Evolutionary conservation across 2,329 filamentous ascomycete genomes (phyloP).

Genomic region (Penicillium aurantiogriseum): DNA sequence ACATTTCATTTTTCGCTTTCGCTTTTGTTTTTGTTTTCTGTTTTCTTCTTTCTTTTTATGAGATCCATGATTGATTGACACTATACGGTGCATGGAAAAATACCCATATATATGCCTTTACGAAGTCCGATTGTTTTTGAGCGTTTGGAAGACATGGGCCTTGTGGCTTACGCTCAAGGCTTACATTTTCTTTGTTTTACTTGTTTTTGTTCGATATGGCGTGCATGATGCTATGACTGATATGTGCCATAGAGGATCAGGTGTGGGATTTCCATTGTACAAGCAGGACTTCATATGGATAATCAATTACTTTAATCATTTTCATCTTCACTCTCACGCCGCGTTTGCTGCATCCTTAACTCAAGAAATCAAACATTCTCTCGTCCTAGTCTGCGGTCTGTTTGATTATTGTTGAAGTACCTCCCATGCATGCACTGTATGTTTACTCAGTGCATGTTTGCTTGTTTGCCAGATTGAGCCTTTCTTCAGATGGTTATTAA

Average conservation of each 20-base stretch:
- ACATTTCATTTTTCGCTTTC: background rate
- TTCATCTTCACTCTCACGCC: background rate
- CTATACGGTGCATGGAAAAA: slow-evolving; percentile 11
- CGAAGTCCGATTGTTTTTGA: slow-evolving; percentile 6
- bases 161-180: background rate
- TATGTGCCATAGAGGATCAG: slow-evolving; percentile 3
- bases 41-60: slow-evolving; percentile 11
- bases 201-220: slow-evolving; percentile 7
- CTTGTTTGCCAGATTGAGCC: too few species aligned
- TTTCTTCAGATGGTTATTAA: too few species aligned
- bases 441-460: too few species aligned
- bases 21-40: too few species aligned
- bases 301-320: slow-evolving; percentile 1
- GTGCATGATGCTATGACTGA: slow-evolving; percentile 5
- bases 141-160: background rate
- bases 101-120: slow-evolving; percentile 9
- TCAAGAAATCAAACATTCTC: background rate
- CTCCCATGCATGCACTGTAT: too few species aligned
- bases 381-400: too few species aligned
- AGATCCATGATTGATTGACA: slow-evolving; percentile 11
- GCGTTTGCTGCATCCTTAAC: background rate
- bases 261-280: slow-evolving; percentile 3
- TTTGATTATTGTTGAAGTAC: too few species aligned
- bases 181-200: slow-evolving; percentile 12
- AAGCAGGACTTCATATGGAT: slow-evolving; percentile 12